These are phyloP conservation scores for Vanrija sp. DNA, from an alignment of 1,284 basidiomycete species.

Conservation along the genomic window DNA sequence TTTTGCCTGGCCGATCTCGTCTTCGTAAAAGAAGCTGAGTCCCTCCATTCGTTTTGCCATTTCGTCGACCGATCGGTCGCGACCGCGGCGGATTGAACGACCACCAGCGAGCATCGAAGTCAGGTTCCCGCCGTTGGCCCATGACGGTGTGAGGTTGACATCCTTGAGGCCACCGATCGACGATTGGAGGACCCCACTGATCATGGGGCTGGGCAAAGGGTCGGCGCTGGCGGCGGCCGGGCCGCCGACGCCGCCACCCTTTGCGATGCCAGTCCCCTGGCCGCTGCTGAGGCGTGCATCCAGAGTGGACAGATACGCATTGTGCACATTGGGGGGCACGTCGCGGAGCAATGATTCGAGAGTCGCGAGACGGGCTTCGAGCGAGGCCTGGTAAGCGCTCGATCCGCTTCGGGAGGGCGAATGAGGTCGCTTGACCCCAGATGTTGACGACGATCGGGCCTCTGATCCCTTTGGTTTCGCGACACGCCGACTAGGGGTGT, in stretches of 20 bases:
- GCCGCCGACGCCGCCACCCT: constrained; percentile 35
- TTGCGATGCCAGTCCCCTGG: constrained; percentile 39
- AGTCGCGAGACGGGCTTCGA: constrained; percentile 47
- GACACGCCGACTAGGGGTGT: constrained; percentile 45
- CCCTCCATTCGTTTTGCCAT: constrained; percentile 44
- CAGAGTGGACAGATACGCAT: constrained; percentile 44
- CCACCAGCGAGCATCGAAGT: background rate
- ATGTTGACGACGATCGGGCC: constrained; percentile 11
- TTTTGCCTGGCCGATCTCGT: constrained; percentile 51
- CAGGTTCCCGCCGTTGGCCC: background rate
- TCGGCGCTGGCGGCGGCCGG: constrained; percentile 16
- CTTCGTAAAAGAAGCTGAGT: constrained; percentile 49
- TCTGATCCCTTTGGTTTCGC: constrained; percentile 38
- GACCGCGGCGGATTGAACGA: constrained; percentile 3
- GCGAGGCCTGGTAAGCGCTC: constrained; percentile 26
- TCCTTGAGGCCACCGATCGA: no score
- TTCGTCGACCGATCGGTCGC: constrained; percentile 29
- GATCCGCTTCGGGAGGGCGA: constrained; percentile 17
- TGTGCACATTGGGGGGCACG: constrained; percentile 49
- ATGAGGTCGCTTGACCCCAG: constrained; percentile 31
- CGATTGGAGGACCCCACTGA: no score
- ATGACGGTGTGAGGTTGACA: background rate
- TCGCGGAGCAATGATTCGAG: constrained; percentile 47
- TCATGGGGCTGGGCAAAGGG: no score
- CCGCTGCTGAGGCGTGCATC: constrained; percentile 44